Percentiles rank a stretch among this genome's conserved stretches.
Evolutionary conservation across 305 asterid genomes (phyloP).

Genomic region (Fraxinus latifolia): DNA sequence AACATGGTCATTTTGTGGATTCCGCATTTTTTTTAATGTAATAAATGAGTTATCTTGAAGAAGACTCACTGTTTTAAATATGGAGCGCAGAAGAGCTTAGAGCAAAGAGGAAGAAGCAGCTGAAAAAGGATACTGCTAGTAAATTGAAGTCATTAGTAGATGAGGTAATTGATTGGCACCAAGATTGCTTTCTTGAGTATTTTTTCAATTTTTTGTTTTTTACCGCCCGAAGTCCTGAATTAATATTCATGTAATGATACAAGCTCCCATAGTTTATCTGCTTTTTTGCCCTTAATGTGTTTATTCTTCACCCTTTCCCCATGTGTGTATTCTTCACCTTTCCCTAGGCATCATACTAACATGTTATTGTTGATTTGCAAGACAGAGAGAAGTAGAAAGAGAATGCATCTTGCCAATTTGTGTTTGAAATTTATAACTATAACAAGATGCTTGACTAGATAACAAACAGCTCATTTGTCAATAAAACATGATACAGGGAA

Average conservation of each 20-base stretch:
- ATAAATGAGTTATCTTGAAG: slow-evolving; percentile 7
- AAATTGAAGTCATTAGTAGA: slow-evolving; percentile 82
- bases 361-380: not conserved
- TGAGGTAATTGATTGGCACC: slow-evolving; percentile 45
- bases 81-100: slow-evolving; percentile 79
- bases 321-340: not conserved
- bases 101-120: slow-evolving; percentile 85
- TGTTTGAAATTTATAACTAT: not conserved
- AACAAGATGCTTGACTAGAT: slow-evolving; percentile 12
- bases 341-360: not conserved
- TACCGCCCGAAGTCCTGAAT: slow-evolving; percentile 13
- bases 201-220: not conserved
- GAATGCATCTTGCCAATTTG: slow-evolving; percentile 3
- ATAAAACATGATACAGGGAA: slow-evolving; percentile 56
- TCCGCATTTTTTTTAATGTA: not conserved
- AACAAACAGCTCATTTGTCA: slow-evolving; percentile 3
- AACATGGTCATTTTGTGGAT: not conserved
- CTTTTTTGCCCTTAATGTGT: slow-evolving; percentile 1
- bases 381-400: not conserved
- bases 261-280: slow-evolving; percentile 1
- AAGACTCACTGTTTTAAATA: slow-evolving; percentile 28
- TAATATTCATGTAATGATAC: not conserved
- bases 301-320: slow-evolving; percentile 1
- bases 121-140: slow-evolving; percentile 77
- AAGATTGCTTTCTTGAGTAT: slow-evolving; percentile 7